Evolutionary conservation across 441 rosid genomes (phyloP).

Genomic region (Mallotus repandus): DNA sequence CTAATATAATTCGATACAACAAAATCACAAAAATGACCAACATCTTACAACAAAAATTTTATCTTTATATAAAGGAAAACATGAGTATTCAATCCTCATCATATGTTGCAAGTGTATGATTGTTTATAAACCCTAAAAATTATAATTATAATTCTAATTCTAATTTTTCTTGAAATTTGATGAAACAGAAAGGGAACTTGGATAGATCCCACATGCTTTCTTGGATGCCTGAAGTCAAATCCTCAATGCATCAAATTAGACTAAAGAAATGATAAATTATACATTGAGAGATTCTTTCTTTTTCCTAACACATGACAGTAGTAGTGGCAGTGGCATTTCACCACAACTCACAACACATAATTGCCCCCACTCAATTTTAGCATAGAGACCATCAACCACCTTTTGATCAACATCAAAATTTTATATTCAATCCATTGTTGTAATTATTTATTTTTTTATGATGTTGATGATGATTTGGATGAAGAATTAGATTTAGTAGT

Average conservation of each 20-base stretch:
- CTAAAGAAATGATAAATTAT: neutral
- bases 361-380: neutral
- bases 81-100: too few relatives aligned
- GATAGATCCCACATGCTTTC: neutral
- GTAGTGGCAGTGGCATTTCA: neutral
- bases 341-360: constrained; percentile 3
- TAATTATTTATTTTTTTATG: too few relatives aligned
- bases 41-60: too few relatives aligned
- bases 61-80: too few relatives aligned
- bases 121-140: too few relatives aligned
- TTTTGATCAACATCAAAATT: neutral
- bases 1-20: too few relatives aligned
- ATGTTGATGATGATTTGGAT: neutral
- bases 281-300: neutral
- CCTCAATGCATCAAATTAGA: neutral
- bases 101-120: too few relatives aligned
- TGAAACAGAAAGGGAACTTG: too few relatives aligned
- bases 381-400: neutral
- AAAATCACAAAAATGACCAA: too few relatives aligned
- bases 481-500: neutral
- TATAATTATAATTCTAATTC: too few relatives aligned
- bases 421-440: neutral
- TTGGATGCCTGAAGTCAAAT: constrained; percentile 13
- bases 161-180: too few relatives aligned
- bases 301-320: neutral